Evolutionary conservation across 139 green algal species (phyloP), one percentile per base, ranked within the genome.

Genomic region (Tetraselmis chui): DNA sequence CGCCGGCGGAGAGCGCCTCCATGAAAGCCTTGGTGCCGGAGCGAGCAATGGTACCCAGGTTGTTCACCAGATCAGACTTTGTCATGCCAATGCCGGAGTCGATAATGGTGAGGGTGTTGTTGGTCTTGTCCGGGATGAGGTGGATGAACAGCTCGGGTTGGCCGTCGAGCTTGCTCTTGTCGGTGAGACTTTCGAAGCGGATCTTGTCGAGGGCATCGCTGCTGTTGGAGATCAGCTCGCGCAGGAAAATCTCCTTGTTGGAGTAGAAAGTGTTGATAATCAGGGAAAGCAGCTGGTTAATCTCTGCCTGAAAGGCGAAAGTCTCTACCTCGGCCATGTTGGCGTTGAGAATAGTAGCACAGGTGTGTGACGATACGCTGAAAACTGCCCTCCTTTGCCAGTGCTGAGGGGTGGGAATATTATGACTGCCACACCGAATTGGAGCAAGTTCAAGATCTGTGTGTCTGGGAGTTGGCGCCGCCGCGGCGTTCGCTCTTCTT

Each of bases 191-290:
- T 94, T 98, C 90, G 92, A 97, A 99, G 76, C 91, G 86, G n/a
- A 95, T 84, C 89, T 99, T 99, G 90, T 99, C 97, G 78, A 99
- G 89, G 0, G 97, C 97, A 84, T 99, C 97, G 24, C 83, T 93
- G 27, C 93, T 92, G 85, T 99, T 99, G 88, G 86, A 95, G 75
- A 98, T 88, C 29, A 98, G 89, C 90, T 98, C 95, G 2, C 95
- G 88, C 30, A 97, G 86, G 86, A 98, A 98, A 0, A 98, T 91
- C 80, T 98, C 94, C 0, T 91, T 81, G 91, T 98, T 98, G 85
- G 87, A 94, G 94, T 99, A 99, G 76, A 99, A 90, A 76, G 86
- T 94, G 93, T 99, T 98, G n/a, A 99, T 94, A 76, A 99, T 99
- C 88, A 99, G 95, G 89, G 99, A 96, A 95, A 99, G 95, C 59